Percentiles rank a stretch among this genome's conserved stretches.
These are phyloP conservation scores for Prunus yedoensis DNA, from an alignment of 331 rosid species.

Conservation along the genomic window DNA sequence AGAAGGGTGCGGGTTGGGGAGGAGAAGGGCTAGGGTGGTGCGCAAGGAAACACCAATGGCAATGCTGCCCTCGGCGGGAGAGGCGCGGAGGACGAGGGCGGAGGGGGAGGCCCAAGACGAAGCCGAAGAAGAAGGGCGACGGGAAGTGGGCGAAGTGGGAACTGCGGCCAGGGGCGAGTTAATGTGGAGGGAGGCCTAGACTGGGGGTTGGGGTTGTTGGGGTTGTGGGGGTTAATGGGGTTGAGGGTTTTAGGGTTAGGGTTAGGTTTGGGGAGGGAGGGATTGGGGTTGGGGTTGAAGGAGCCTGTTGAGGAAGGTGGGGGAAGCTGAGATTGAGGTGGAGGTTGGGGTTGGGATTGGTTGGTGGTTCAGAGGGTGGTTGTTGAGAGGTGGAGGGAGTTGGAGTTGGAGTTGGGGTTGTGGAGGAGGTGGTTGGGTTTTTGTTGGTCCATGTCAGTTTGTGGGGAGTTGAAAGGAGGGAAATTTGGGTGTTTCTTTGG, in stretches of 20 bases:
- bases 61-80: slow-evolving; percentile 55
- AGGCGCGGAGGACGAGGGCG: slow-evolving; percentile 40
- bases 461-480: slow-evolving; percentile 8
- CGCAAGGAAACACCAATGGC: slow-evolving; percentile 78
- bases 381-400: slow-evolving; percentile 18
- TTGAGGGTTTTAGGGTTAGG: slow-evolving; percentile 37
- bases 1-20: slow-evolving; percentile 53
- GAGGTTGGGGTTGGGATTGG: slow-evolving; percentile 18
- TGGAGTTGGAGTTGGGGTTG: slow-evolving; percentile 3
- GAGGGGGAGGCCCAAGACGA: slow-evolving; percentile 38
- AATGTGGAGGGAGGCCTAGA: slow-evolving; percentile 53
- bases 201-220: slow-evolving; percentile 21
- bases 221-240: slow-evolving; percentile 21
- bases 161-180: slow-evolving; percentile 46
- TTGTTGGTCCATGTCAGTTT: slow-evolving; percentile 26
- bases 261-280: slow-evolving; percentile 18
- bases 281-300: slow-evolving; percentile 27
- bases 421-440: neutral
- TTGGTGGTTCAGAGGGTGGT: neutral
- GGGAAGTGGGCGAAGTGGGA: slow-evolving; percentile 54
- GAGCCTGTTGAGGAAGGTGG: slow-evolving; percentile 1
- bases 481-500: neutral
- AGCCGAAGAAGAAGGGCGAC: slow-evolving; percentile 37
- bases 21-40: slow-evolving; percentile 62
- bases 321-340: slow-evolving; percentile 5